Evolutionary conservation across 2,329 filamentous ascomycete genomes (phyloP).

Genomic region (Pyricularia pennisetigena): DNA sequence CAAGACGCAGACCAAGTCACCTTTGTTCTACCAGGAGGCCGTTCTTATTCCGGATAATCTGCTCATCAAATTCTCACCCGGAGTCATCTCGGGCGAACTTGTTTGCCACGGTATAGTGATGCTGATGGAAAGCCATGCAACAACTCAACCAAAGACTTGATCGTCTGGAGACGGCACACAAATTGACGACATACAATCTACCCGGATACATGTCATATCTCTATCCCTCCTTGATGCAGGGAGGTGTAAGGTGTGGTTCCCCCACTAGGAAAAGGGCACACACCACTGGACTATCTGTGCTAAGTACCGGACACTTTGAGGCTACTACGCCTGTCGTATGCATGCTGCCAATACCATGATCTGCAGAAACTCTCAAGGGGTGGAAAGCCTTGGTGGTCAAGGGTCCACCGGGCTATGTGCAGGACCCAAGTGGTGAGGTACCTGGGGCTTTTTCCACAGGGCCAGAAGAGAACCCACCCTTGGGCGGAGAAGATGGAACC

Average conservation of each 20-base stretch:
- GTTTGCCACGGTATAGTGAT: background rate
- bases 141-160: background rate
- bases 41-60: background rate
- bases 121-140: background rate
- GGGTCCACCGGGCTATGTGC: background rate
- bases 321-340: background rate
- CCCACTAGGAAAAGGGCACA: background rate
- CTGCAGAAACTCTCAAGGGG: background rate
- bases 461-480: background rate
- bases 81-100: background rate
- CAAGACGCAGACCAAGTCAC: background rate
- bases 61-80: background rate
- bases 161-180: background rate
- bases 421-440: background rate
- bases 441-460: background rate
- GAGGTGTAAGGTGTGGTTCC: background rate
- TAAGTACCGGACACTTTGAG: background rate
- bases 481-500: background rate
- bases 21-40: background rate
- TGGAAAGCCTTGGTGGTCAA: background rate
- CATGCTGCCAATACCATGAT: background rate
- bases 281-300: background rate
- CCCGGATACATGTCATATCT: background rate
- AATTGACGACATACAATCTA: background rate
- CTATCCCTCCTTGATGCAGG: background rate